Evolutionary conservation across 768 basidiomycete genomes (phyloP).

Genomic region (Naganishia randhawae): DNA sequence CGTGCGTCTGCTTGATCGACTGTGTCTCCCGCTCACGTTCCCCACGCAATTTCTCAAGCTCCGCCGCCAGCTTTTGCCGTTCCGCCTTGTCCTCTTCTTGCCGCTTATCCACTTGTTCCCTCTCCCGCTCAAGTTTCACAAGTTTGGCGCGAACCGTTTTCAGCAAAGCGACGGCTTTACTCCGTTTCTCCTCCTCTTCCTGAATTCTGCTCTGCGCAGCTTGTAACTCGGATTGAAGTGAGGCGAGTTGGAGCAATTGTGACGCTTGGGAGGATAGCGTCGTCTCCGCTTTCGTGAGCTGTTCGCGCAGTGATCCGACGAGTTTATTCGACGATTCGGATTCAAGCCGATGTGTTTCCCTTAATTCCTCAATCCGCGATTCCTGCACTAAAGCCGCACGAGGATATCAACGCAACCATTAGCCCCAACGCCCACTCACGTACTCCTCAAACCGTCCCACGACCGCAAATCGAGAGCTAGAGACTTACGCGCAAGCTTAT

Average conservation of each 20-base stretch:
- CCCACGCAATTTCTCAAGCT: constrained; percentile 61
- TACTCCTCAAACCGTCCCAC: background rate
- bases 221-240: constrained; percentile 63
- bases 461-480: background rate
- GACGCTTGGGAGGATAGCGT: constrained; percentile 56
- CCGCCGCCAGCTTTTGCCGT: constrained; percentile 58
- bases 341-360: constrained; percentile 76
- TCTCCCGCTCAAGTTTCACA: constrained; percentile 93
- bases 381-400: constrained; percentile 65
- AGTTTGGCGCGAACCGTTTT: constrained; percentile 95
- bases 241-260: constrained; percentile 59
- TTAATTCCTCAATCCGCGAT: constrained; percentile 74
- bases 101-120: constrained; percentile 71
- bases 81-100: constrained; percentile 58
- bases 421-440: background rate
- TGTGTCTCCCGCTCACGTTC: constrained; percentile 57
- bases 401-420: background rate
- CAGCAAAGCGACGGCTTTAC: constrained; percentile 83
- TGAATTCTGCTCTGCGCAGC: constrained; percentile 64
- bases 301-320: constrained; percentile 65
- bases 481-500: constrained; percentile 66
- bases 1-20: constrained; percentile 57
- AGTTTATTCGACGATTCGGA: constrained; percentile 71
- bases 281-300: constrained; percentile 68
- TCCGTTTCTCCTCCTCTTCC: constrained; percentile 96